phyloP scores from a whole-genome alignment of 352 stramenopile genomes.

The Phytophthora cryptogea region DNA sequence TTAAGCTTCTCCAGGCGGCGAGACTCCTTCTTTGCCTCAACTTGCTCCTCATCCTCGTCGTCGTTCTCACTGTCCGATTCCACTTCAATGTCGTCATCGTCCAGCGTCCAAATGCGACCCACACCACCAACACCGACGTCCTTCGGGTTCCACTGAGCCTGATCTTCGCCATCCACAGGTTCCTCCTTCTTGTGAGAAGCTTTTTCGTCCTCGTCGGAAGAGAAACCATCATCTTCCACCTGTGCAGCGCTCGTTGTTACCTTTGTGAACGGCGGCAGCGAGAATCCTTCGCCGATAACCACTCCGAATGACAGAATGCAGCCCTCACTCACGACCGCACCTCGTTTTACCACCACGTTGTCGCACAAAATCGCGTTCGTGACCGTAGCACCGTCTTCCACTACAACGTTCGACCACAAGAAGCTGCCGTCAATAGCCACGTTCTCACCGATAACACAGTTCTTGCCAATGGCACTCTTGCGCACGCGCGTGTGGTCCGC shows the following conservation, averaged over 20 bases:
- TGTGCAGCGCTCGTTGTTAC: slow-evolving; percentile 66
- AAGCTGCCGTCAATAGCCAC: slow-evolving; percentile 76
- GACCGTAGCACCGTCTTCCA: slow-evolving; percentile 80
- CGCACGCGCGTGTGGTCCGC: slow-evolving; percentile 59
- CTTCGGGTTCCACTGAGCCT: slow-evolving; percentile 59
- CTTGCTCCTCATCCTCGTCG: slow-evolving; percentile 39
- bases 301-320: slow-evolving; percentile 84
- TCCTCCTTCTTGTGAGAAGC: slow-evolving; percentile 18
- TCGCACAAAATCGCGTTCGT: slow-evolving; percentile 86
- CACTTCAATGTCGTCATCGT: slow-evolving; percentile 82
- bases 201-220: slow-evolving; percentile 61
- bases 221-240: slow-evolving; percentile 77
- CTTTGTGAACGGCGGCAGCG: slow-evolving; percentile 74
- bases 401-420: slow-evolving; percentile 80
- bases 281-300: slow-evolving; percentile 78
- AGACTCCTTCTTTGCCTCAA: slow-evolving; percentile 32
- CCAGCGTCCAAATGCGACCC: slow-evolving; percentile 80
- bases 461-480: slow-evolving; percentile 71
- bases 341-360: slow-evolving; percentile 72
- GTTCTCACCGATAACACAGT: slow-evolving; percentile 76
- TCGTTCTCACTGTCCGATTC: slow-evolving; percentile 67
- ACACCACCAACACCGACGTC: slow-evolving; percentile 75
- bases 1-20: slow-evolving; percentile 73
- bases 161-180: not conserved
- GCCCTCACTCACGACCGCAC: slow-evolving; percentile 72